A percentile compares a stretch with the other conserved stretches of the same genome.
Conservation (phyloP, 164 flowering plant species). For the Cinnamomum chago region DNA sequence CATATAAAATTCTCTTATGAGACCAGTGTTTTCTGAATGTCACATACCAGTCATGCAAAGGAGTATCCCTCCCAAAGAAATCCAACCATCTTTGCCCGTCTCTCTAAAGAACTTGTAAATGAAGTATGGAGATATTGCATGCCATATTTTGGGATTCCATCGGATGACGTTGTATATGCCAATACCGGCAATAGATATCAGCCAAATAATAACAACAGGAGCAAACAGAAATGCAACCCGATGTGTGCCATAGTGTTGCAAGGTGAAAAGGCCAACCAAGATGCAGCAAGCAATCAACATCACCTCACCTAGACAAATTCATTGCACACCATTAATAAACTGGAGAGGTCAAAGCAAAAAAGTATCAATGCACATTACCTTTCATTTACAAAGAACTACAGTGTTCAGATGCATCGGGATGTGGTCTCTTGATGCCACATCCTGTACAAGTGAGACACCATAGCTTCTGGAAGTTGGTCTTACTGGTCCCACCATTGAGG, state of each 20-base stretch:
- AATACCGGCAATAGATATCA: slow-evolving; percentile 55
- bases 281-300: slow-evolving; percentile 63
- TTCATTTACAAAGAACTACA: too few relatives aligned
- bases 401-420: too few relatives aligned
- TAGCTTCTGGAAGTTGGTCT: too few relatives aligned
- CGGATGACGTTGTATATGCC: slow-evolving; percentile 71
- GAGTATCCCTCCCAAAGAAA: slow-evolving; percentile 85
- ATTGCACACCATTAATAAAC: slow-evolving; percentile 2
- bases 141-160: slow-evolving; percentile 69
- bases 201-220: slow-evolving; percentile 75
- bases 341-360: neutral
- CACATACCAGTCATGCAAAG: slow-evolving; percentile 74
- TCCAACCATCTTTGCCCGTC: slow-evolving; percentile 85
- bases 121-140: slow-evolving; percentile 73
- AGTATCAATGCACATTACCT: too few relatives aligned
- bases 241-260: slow-evolving; percentile 90
- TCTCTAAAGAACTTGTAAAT: slow-evolving; percentile 62
- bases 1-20: neutral
- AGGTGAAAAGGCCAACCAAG: slow-evolving; percentile 82
- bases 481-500: too few relatives aligned
- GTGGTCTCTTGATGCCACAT: too few relatives aligned
- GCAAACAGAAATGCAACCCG: slow-evolving; percentile 80
- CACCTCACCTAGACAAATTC: slow-evolving; percentile 41
- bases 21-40: neutral
- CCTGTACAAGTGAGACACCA: too few relatives aligned